A percentile compares a stretch with the other conserved stretches of the same genome.
These are phyloP conservation scores for Theileria orientalis DNA, from an alignment of 169 alveolate genomes.

Conservation along the genomic window DNA sequence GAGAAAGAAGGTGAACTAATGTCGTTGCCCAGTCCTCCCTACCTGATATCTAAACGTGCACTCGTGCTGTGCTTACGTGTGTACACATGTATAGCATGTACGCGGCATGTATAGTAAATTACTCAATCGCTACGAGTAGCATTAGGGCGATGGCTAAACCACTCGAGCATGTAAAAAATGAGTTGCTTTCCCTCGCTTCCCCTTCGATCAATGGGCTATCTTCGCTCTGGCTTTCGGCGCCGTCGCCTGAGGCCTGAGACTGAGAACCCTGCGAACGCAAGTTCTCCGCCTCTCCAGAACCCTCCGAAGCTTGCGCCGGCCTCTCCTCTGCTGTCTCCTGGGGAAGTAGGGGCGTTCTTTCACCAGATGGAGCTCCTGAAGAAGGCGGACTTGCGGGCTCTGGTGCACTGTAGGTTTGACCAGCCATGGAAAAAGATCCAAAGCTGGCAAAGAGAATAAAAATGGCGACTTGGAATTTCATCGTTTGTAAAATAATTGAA, in stretches of 20 bases:
- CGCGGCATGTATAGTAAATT: background rate
- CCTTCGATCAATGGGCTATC: too few relatives aligned
- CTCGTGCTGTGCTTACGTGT: background rate
- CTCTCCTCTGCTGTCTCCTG: background rate
- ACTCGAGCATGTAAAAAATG: background rate
- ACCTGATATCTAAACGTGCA: too few relatives aligned
- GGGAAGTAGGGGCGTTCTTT: background rate
- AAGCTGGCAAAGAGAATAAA: background rate
- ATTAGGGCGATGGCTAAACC: background rate
- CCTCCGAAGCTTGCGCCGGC: background rate
- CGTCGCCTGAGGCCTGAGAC: too few relatives aligned
- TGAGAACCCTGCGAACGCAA: too few relatives aligned
- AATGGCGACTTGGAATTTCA: background rate
- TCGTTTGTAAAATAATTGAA: too few relatives aligned
- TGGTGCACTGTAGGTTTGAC: slow-evolving; percentile 4
- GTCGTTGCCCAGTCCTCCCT: background rate
- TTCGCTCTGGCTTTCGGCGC: too few relatives aligned
- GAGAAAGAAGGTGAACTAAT: background rate
- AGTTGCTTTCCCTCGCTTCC: background rate
- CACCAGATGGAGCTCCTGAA: too few relatives aligned
- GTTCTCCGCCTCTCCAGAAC: background rate
- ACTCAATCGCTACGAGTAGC: background rate
- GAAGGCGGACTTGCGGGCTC: background rate
- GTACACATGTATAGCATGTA: background rate
- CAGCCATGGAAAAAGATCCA: background rate